phyloP scores from a whole-genome alignment of 805 yeast genomes.

The Wickerhamomyces bisporus region DNA sequence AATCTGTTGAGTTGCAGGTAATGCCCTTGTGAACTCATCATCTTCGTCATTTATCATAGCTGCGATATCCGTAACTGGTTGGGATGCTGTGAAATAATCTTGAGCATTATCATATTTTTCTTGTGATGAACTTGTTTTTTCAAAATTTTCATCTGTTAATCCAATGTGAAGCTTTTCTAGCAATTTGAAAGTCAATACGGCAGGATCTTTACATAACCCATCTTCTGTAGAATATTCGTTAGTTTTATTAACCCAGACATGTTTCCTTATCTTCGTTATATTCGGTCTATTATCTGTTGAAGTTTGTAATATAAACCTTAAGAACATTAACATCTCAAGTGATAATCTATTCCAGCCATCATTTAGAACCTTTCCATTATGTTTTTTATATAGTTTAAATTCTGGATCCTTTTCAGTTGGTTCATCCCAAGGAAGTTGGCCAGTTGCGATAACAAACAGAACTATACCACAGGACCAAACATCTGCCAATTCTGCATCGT shows the following conservation, averaged over 20 bases:
- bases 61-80: slow-evolving; percentile 41
- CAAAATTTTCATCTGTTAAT: slow-evolving; percentile 42
- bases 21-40: slow-evolving; percentile 7
- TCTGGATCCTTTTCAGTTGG: slow-evolving; percentile 50
- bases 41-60: slow-evolving; percentile 36
- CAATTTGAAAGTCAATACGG: slow-evolving; percentile 43
- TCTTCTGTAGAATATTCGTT: slow-evolving; percentile 38
- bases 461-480: slow-evolving; percentile 70
- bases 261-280: slow-evolving; percentile 37
- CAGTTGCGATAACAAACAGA: slow-evolving; percentile 55
- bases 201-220: slow-evolving; percentile 52
- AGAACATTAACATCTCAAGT: slow-evolving; percentile 41
- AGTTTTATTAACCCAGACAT: slow-evolving; percentile 49
- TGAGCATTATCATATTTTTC: slow-evolving; percentile 18
- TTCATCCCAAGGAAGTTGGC: slow-evolving; percentile 70
- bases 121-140: slow-evolving; percentile 13
- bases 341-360: slow-evolving; percentile 56
- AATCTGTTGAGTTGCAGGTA: slow-evolving; percentile 38
- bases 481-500: slow-evolving; percentile 55
- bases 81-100: slow-evolving; percentile 34
- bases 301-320: slow-evolving; percentile 48
- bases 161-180: slow-evolving; percentile 49
- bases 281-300: slow-evolving; percentile 40
- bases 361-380: slow-evolving; percentile 40
- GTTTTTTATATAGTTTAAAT: slow-evolving; percentile 34